A percentile compares a stretch with the other conserved stretches of the same genome.
Evolutionary conservation across 2,329 filamentous ascomycete genomes (phyloP).

Genomic region (Ceratocystis albifundus): DNA sequence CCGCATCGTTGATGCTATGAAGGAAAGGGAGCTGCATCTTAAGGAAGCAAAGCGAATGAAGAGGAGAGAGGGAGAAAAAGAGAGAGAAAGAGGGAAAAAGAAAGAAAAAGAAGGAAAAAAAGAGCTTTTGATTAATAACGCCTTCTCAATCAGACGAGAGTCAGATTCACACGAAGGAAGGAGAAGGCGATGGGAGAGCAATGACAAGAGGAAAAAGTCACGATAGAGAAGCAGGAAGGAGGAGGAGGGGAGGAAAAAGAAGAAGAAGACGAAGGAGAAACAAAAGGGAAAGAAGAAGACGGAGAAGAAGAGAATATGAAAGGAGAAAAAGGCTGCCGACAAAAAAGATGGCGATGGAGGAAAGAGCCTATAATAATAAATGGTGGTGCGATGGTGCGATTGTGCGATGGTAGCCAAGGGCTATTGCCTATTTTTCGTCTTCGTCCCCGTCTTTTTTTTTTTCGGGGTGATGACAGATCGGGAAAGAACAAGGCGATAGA

Average conservation of each 20-base stretch:
- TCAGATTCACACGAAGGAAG: constrained; percentile 15
- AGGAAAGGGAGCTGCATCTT: constrained; percentile 47
- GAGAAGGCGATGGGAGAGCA: constrained; percentile 11
- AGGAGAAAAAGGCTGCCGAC: constrained; percentile 11
- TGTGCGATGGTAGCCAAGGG: not conserved
- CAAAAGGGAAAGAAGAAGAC: not conserved
- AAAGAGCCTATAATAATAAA: constrained; percentile 27
- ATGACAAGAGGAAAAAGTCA: constrained; percentile 16
- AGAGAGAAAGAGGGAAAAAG: constrained; percentile 23
- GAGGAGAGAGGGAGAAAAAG: constrained; percentile 22
- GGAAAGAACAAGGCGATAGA: not conserved
- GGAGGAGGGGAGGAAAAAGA: not conserved
- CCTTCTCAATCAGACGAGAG: not conserved
- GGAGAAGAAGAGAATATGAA: not conserved
- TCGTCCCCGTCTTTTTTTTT: not conserved
- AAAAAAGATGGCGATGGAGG: not conserved
- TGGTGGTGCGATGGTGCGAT: too few species aligned
- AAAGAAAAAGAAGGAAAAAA: not conserved
- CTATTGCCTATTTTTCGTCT: not conserved
- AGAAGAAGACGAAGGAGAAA: not conserved
- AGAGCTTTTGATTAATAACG: not conserved
- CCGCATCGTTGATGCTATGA: constrained; percentile 41
- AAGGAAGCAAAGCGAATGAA: constrained; percentile 31
- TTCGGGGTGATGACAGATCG: not conserved
- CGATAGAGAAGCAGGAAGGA: not conserved